Conservation (phyloP, 164 flowering plant genomes). For the Umbellularia californica region DNA sequence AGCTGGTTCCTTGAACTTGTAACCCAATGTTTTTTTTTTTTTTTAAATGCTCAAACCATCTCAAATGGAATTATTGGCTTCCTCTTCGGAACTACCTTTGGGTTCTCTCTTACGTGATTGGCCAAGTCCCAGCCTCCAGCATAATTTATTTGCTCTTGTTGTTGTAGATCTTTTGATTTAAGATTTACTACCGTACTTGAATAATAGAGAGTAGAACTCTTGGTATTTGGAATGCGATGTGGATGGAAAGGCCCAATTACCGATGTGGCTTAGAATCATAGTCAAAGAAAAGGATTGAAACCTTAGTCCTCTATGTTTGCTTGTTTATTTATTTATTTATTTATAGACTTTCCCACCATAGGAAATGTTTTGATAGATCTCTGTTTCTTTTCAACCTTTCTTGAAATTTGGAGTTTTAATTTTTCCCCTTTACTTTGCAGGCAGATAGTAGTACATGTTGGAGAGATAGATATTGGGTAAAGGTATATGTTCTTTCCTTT, state of each 20-base stretch:
- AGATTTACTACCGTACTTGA: not conserved
- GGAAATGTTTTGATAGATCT: not conserved
- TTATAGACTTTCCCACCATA: not conserved
- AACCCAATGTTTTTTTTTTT: too few species aligned
- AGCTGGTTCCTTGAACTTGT: too few species aligned
- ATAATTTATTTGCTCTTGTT: too few species aligned
- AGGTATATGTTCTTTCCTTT: conserved; percentile 42
- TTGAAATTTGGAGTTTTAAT: not conserved
- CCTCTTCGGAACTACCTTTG: too few species aligned
- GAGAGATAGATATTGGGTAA: conserved; percentile 97
- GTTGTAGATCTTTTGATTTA: not conserved
- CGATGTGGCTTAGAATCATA: not conserved
- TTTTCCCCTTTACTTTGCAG: conserved; percentile 31
- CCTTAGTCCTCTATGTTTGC: not conserved
- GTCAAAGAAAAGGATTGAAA: not conserved
- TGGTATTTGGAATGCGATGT: not conserved
- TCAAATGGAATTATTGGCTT: too few species aligned
- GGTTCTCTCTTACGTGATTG: too few species aligned
- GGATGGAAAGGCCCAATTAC: not conserved
- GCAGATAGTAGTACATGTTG: conserved; percentile 48
- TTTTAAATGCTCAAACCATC: too few species aligned
- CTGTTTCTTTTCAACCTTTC: not conserved
- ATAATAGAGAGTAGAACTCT: not conserved
- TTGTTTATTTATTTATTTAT: not conserved
- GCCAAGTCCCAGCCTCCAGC: too few species aligned